Conservation (phyloP, 208 protist genomes). For the Wallacemonas sp. region DNA sequence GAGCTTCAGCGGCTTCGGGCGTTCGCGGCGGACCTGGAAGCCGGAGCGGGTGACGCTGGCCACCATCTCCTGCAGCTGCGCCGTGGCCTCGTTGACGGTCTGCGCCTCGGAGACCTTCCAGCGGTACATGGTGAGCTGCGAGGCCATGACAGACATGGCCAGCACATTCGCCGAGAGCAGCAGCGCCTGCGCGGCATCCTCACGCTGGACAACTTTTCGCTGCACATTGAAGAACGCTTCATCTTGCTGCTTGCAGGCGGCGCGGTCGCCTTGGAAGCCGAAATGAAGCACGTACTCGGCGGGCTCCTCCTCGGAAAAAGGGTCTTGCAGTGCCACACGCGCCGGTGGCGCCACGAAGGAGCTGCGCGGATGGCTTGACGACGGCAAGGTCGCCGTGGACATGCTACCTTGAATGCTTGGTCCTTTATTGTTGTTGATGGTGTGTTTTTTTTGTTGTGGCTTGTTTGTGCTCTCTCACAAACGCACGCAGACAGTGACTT, state of each 20-base stretch:
- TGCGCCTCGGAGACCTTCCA: constrained; percentile 82
- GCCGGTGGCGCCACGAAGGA: constrained; percentile 2
- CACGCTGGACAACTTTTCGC: constrained; percentile 54
- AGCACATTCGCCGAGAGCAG: constrained; percentile 82
- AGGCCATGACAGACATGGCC: constrained; percentile 73
- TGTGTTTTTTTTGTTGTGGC: background rate
- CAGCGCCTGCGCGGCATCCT: constrained; percentile 49
- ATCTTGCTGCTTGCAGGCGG: constrained; percentile 39
- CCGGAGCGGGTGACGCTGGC: constrained; percentile 36
- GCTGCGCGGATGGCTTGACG: background rate
- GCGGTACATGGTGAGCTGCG: constrained; percentile 83
- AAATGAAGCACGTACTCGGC: constrained; percentile 43
- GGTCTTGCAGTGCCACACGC: background rate
- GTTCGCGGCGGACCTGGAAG: constrained; percentile 40
- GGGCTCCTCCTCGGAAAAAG: constrained; percentile 23
- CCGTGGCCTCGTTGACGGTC: constrained; percentile 59
- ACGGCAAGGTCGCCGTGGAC: background rate
- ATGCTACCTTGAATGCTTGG: no score
- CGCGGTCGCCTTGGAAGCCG: constrained; percentile 29
- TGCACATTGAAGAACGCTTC: constrained; percentile 61
- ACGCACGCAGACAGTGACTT: background rate
- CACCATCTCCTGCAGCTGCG: constrained; percentile 58
- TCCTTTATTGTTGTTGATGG: no score
- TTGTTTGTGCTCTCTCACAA: background rate
- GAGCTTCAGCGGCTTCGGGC: constrained; percentile 11